phyloP scores from a whole-genome alignment of 139 green algal genomes.

The Volvox africanus region DNA sequence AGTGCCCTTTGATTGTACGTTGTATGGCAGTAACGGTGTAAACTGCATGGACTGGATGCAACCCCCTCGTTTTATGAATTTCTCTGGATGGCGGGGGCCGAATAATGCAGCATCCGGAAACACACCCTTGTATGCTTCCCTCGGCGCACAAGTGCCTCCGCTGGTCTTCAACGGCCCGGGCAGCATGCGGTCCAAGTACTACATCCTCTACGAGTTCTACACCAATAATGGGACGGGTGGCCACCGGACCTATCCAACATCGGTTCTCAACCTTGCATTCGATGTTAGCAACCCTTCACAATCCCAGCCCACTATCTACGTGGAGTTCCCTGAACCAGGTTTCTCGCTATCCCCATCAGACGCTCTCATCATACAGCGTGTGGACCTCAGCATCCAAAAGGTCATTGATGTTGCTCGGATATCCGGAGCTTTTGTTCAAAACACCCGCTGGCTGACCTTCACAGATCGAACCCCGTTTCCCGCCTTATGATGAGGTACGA shows the following conservation, averaged over 20 bases:
- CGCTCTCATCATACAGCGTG: not conserved
- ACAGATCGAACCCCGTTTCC: not conserved
- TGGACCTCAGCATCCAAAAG: not conserved
- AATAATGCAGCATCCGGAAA: not conserved
- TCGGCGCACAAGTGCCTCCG: not conserved
- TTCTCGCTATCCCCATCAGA: not conserved
- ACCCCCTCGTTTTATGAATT: not conserved
- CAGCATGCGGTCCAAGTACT: not conserved
- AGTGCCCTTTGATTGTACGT: not conserved
- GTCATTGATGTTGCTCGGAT: not conserved
- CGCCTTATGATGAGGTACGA: not conserved
- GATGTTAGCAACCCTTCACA: too few relatives aligned
- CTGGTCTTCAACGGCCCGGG: not conserved
- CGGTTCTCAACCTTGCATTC: not conserved
- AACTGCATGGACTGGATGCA: not conserved
- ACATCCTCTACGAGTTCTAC: not conserved
- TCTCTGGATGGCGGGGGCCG: not conserved
- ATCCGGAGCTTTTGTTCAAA: not conserved
- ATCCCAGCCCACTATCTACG: not conserved
- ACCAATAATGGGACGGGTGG: not conserved
- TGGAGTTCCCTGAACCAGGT: not conserved
- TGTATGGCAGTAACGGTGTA: not conserved
- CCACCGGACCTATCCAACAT: too few relatives aligned
- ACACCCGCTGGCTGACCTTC: not conserved
- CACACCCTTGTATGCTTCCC: not conserved